Evolutionary conservation across 345 rosid species (phyloP).

Genomic region (Cardamine resedifolia): DNA sequence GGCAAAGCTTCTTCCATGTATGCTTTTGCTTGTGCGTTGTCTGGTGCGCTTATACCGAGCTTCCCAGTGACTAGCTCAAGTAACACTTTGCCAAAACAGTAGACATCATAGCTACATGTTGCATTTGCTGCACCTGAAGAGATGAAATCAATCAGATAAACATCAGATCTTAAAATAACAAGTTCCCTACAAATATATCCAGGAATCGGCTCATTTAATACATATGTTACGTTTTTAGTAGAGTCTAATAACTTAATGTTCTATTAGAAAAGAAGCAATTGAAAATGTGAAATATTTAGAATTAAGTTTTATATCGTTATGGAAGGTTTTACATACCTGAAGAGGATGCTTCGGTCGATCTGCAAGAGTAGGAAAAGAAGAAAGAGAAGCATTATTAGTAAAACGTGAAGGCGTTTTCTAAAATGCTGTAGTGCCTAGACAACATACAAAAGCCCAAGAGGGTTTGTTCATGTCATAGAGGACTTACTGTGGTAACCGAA

Average conservation of each 20-base stretch:
- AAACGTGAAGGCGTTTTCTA: neutral
- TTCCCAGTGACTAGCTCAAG: slow-evolving; percentile 95
- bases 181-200: neutral
- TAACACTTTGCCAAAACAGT: slow-evolving; percentile 94
- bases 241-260: neutral
- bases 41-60: slow-evolving; percentile 74
- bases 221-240: neutral
- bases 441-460: neutral
- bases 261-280: neutral
- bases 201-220: neutral
- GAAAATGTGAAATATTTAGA: neutral
- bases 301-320: neutral
- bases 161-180: neutral
- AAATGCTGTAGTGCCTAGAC: neutral
- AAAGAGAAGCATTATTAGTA: slow-evolving; percentile 28
- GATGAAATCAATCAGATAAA: neutral
- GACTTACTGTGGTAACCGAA: slow-evolving; percentile 93
- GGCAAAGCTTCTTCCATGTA: slow-evolving; percentile 73
- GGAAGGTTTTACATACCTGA: slow-evolving; percentile 54
- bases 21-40: slow-evolving; percentile 62
- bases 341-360: slow-evolving; percentile 73
- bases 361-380: slow-evolving; percentile 45
- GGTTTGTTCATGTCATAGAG: neutral
- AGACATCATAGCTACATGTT: slow-evolving; percentile 77
- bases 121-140: slow-evolving; percentile 60